Base-by-base conservation (phyloP, 2,329 filamentous ascomycete species). In the Exophiala bonariae region DNA sequence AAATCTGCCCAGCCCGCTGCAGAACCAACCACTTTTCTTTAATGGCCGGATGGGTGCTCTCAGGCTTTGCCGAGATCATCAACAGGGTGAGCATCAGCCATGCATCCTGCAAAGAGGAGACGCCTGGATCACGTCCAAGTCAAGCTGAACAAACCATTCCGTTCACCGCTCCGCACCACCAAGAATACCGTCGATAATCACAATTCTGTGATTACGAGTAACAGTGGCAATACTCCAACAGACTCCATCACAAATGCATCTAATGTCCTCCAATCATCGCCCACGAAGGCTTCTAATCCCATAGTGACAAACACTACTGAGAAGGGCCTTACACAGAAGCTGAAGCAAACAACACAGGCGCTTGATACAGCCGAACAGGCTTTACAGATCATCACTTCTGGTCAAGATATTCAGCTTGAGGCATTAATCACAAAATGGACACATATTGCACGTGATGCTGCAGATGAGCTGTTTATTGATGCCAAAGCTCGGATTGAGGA, bases 61-160 rank as follows among this genome's bases (percentile, higher is more conserved):
- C n/a, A n/a, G n/a, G 6, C 11, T 11, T 26, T 26, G 23, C 23
- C 23, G 23, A 26, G 23, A 26, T 26, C 23, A 26, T 26, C 23
- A 26, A 11, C 23, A 26, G 6, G 23, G 23, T 26, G 23, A 26
- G 23, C 6, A 26, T 11, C 23, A 26, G 38, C 22, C 8, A 57
- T 58, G 49, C 51, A 52, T 44, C 68, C 76, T 47, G 72, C 73
- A 47, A 87, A 87, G 70, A 79, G 82, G 40, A 82, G 84, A 50
- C 80, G 82, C 55, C 69, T 85, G 53, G 76, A 83, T 48, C 70
- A 76, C 35, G 76, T 79, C 31, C 68, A 75, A 17, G 74, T 72
- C n/a, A 77, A 78, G 5, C 76, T 88, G 38, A 77, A 78, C 52
- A 86, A 83, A 61, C 86, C 86, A 0, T 89, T 89, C 70, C 83